Evolutionary conservation across 805 yeast species (phyloP).

Genomic region (Spathaspora arborariae): DNA sequence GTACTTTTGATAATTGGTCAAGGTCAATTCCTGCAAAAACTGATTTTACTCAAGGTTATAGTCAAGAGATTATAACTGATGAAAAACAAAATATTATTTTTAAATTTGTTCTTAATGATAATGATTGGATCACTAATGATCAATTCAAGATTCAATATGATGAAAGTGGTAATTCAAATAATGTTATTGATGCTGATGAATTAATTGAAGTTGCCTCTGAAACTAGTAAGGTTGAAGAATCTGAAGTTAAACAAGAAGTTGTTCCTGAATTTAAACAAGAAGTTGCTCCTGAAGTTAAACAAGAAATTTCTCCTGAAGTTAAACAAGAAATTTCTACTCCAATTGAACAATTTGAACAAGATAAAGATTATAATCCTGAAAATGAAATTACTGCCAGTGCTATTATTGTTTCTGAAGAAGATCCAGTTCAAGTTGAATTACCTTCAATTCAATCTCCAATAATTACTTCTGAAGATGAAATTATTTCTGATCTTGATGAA

Average conservation of each 20-base stretch:
- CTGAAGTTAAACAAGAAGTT: neutral
- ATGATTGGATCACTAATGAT: slow-evolving; percentile 26
- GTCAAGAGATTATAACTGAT: slow-evolving; percentile 17
- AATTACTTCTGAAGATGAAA: slow-evolving; percentile 7
- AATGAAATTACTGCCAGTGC: neutral
- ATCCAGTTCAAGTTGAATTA: neutral
- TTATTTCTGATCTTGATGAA: slow-evolving; percentile 10
- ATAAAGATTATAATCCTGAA: neutral
- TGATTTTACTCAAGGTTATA: slow-evolving; percentile 5
- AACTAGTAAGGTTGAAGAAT: neutral
- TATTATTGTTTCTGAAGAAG: slow-evolving; percentile 2
- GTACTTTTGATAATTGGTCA: slow-evolving; percentile 40
- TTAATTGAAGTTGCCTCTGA: slow-evolving; percentile 12
- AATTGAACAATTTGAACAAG: neutral
- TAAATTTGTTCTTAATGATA: slow-evolving; percentile 35
- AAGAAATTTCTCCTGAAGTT: neutral
- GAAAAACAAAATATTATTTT: slow-evolving; percentile 26
- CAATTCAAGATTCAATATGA: slow-evolving; percentile 24
- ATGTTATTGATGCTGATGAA: slow-evolving; percentile 26
- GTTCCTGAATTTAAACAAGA: neutral
- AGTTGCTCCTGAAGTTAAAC: neutral
- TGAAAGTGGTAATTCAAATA: slow-evolving; percentile 34
- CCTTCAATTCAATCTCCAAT: slow-evolving; percentile 3
- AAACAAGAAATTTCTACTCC: neutral
- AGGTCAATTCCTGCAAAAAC: slow-evolving; percentile 15